Evolutionary conservation across 352 stramenopile genomes (phyloP), one percentile per base, ranked within the genome.

Genomic region (Phytophthora agathidicida): DNA sequence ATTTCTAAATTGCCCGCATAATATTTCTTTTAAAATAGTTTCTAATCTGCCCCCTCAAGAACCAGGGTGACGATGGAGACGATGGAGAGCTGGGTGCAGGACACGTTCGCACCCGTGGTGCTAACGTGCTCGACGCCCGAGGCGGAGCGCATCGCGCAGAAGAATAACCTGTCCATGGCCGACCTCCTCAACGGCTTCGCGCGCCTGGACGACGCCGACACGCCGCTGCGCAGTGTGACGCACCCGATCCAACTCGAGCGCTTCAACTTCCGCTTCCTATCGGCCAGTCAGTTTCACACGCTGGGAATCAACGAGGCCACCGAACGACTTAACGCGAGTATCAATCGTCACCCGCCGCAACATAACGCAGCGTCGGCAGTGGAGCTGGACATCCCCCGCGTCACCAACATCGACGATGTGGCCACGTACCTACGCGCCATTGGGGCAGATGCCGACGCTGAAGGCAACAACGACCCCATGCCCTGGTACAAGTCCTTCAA

Each of bases 401-500:
- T 96, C 30, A 51, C 46, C 7, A 76, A 38, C 14, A 71, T 87
- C 14, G 76, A 87, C 13, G 83, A 96, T 44, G 84, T 94, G 10
- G 65, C 83, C 3, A 67, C 60, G 33, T 94, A 93, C 54, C 48
- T 93, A 14, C 77, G 75, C 17, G 73, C 76, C 3, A 78, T 92
- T 36, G 75, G 77, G 17, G 80, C 73, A 0, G 74, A 80, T 11
- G 23, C 26, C 7, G 51, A 77, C 33, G 76, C 71, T 27, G 55
- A 75, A 43, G 61, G 10, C 24, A 60, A 14, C 28, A 59, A 32
- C 16, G 80, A 88, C 37, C 71, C 80, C 3, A 77, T 93, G 64
- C 69, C 81, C n/a, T 96, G 86, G 86, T 96, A 93, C 55, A 39
- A 55, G 7, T 80, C 85, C 8, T 96, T 94, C 55, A 90, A 88